Evolutionary conservation across 1,139 yeast genomes (phyloP), one percentile per base, ranked within the genome.

Genomic region (Candida pseudocylindracea): DNA sequence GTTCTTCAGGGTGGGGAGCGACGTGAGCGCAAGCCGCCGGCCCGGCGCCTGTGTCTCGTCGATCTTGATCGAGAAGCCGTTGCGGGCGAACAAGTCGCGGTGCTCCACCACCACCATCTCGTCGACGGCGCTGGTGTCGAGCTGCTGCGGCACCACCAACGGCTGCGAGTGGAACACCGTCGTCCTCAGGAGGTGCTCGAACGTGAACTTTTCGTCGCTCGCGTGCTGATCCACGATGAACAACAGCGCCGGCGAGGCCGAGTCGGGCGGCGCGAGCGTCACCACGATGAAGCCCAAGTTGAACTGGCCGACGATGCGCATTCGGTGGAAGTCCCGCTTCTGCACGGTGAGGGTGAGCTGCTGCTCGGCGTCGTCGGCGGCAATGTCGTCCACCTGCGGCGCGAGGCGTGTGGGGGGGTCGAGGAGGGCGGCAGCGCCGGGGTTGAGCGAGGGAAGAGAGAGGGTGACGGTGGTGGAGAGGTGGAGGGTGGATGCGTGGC

Each of bases 171-270:
- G 35, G 8, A 40, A 34, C 15, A 32, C 33, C 20, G 37, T 32
- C 9, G 36, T 15, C 5, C 34, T 34, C 37, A 67, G 70, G 12
- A 81, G 53, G 34, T 57, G 58, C 48, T 91, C 98, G 55, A 80
- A 88, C 49, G 88, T 88, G 52, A 45, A 80, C 44, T 83, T 88
- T 46, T 88, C 99, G 51, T 88, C 98, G 39, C 93, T 79, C 1
- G 98, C 98, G 54, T 88, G 99, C 50, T 88, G 99, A 48, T 88
- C 99, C 32, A 88, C 64, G 31, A 88, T 85, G 43, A 88, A 83
- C 30, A 88, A 47, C 45, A 80, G 81, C 7, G 43, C 41, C 20
- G 20, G 20, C 6, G 20, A 15, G 20, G 20, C 6, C 6, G 20
- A 4, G 20, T 15, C 6, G 20, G 20, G 20, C 6, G 4, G 20